Evolutionary conservation across 495 filamentous ascomycete genomes (phyloP).

Genomic region (Astrocystis sublimbata): DNA sequence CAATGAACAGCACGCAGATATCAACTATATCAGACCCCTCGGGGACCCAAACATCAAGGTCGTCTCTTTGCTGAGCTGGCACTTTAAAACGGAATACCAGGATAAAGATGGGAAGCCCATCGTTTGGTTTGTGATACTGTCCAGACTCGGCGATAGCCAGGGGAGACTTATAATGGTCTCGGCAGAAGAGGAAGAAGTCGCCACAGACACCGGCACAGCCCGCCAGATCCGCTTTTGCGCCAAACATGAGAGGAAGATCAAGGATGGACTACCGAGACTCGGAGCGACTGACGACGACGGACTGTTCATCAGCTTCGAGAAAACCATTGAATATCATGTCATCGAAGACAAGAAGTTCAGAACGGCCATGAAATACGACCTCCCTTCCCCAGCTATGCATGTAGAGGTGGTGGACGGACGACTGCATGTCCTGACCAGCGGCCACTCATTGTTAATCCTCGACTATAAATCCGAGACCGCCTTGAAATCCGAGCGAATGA

Average conservation of each 20-base stretch:
- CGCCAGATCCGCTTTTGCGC: conserved; percentile 46
- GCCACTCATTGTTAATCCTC: conserved; percentile 50
- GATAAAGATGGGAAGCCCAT: conserved; percentile 29
- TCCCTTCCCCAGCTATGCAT: conserved; percentile 47
- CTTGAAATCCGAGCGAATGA: conserved; percentile 26
- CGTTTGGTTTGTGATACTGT: conserved; percentile 49
- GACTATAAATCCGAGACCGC: conserved; percentile 31
- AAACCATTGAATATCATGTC: conserved; percentile 45
- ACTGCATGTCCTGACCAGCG: conserved; percentile 44
- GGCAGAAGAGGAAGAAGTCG: conserved; percentile 27
- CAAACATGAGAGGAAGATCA: conserved; percentile 41
- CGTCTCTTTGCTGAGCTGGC: conserved; percentile 48
- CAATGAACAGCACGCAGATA: conserved; percentile 12
- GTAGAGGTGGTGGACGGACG: conserved; percentile 42
- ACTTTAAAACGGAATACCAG: no score
- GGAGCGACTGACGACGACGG: conserved; percentile 44
- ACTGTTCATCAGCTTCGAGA: conserved; percentile 48
- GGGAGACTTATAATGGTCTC: conserved; percentile 52
- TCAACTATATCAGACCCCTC: conserved; percentile 43
- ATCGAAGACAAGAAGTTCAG: conserved; percentile 52
- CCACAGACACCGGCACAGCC: conserved; percentile 7
- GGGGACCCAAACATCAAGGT: conserved; percentile 43
- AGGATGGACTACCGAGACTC: conserved; percentile 41
- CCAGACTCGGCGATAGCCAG: conserved; percentile 32
- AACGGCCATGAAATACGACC: conserved; percentile 33